Evolutionary conservation across 352 stramenopile genomes (phyloP), one percentile per base, ranked within the genome.

Genomic region (Globisporangium middletonii): DNA sequence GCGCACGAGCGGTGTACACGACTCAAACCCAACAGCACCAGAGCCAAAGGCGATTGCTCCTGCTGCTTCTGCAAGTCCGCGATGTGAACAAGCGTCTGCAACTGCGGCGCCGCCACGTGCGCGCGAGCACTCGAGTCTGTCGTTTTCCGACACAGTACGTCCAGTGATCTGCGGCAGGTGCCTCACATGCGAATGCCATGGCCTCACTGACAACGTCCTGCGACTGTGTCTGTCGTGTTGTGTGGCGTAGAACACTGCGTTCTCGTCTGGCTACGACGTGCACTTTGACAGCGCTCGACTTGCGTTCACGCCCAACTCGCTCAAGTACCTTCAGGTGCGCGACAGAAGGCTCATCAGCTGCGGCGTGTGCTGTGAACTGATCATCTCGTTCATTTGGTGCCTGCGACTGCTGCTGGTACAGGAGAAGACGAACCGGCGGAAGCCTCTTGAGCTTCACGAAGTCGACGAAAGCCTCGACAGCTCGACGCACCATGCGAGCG

Each of bases 191-290:
- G 15, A 23, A 8, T 23, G 13, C 6, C 41, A 23, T 23, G 7
- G 41, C 13, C 11, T 9, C 11, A 23, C 33, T 38, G 33, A 38
- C 33, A 13, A 38, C 2, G 13, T 2, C 18, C 7, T 46, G 41
- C n/a, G 41, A 27, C 16, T 48, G 43, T 28, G 43, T 48, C 9
- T 48, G 43, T 48, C n/a, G 43, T 18, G 18, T 6, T 45, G 11
- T n/a, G 15, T 16, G 15, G 41, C 18, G 4, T 19, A 85, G 75
- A 68, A 63, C 26, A 88, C 81, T n/a, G 69, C 68, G 28, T 57
- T 79, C 53, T 88, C 77, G 27, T 89, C 77, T 27, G 78, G 81
- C 26, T 88, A 77, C 44, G 79, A 91, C 28, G 60, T 89, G 6
- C 75, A 89, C 55, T 79, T 89, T 59, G 82, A 92, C 58, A 72